These are phyloP conservation scores for Diplogelasinospora grovesii DNA, from an alignment of 495 filamentous ascomycete species.

Conservation along the genomic window DNA sequence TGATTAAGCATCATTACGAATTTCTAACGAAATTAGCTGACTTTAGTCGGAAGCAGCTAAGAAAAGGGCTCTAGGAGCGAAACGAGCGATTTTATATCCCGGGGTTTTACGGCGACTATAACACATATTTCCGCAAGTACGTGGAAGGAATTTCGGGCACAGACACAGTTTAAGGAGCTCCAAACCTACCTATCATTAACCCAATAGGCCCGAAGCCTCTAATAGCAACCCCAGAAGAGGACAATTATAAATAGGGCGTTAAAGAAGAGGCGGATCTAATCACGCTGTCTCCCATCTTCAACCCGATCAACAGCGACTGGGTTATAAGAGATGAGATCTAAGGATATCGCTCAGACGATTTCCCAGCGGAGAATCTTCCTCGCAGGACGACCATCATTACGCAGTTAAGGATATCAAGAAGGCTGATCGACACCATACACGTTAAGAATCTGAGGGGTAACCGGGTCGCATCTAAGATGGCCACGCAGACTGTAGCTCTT, in stretches of 20 bases:
- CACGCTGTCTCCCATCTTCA: conserved; percentile 62
- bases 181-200: conserved; percentile 42
- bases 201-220: conserved; percentile 57
- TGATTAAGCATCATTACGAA: conserved; percentile 65
- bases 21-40: conserved; percentile 53
- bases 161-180: conserved; percentile 60
- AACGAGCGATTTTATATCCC: conserved; percentile 68
- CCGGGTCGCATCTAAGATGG: conserved; percentile 64
- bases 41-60: conserved; percentile 56
- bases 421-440: conserved; percentile 59
- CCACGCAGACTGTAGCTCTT: conserved; percentile 55
- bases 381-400: conserved; percentile 62
- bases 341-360: conserved; percentile 49
- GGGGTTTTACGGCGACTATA: conserved; percentile 52
- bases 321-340: conserved; percentile 54
- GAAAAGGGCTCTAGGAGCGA: conserved; percentile 67
- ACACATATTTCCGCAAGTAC: conserved; percentile 43
- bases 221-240: conserved; percentile 43
- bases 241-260: conserved; percentile 65
- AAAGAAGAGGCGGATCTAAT: conserved; percentile 73
- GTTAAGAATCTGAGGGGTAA: conserved; percentile 54
- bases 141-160: conserved; percentile 37
- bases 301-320: conserved; percentile 59
- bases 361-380: conserved; percentile 45
- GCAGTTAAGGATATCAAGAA: conserved; percentile 54